phyloP scores from a whole-genome alignment of 23 red algal genomes.

The Cyanidium caldarium region DNA sequence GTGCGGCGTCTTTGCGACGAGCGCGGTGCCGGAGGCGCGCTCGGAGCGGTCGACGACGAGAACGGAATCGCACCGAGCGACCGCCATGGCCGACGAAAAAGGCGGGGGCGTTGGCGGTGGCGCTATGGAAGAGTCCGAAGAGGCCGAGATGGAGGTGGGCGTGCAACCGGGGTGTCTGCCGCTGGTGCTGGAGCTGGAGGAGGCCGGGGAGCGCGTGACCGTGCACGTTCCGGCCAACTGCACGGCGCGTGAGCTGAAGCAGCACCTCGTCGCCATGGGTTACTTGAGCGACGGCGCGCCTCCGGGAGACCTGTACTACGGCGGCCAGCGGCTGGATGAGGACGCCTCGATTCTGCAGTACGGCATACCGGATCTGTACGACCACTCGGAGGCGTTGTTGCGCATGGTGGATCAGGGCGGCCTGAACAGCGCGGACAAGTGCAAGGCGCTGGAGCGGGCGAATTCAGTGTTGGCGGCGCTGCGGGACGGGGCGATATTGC shows the following conservation, averaged over 20 bases:
- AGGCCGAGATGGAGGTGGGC: no score
- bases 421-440: neutral
- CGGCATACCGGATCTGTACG: slow-evolving; percentile 12
- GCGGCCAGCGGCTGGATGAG: neutral
- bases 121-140: no score
- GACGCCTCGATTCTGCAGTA: neutral
- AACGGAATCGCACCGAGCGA: no score
- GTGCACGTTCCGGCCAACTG: neutral
- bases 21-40: no score
- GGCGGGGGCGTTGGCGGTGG: no score
- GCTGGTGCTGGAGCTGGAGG: no score
- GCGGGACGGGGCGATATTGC: no score
- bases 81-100: no score
- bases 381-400: slow-evolving; percentile 13
- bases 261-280: neutral
- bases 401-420: slow-evolving; percentile 19
- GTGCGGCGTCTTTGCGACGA: no score
- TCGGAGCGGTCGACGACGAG: no score
- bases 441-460: slow-evolving; percentile 5
- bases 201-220: no score
- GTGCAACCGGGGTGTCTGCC: no score
- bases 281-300: neutral
- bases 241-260: neutral
- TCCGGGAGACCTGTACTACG: neutral
- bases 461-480: slow-evolving; percentile 1